Evolutionary conservation across 2,329 filamentous ascomycete species (phyloP), one percentile per base, ranked within the genome.

Genomic region (Plectosphaerella cucumerina): DNA sequence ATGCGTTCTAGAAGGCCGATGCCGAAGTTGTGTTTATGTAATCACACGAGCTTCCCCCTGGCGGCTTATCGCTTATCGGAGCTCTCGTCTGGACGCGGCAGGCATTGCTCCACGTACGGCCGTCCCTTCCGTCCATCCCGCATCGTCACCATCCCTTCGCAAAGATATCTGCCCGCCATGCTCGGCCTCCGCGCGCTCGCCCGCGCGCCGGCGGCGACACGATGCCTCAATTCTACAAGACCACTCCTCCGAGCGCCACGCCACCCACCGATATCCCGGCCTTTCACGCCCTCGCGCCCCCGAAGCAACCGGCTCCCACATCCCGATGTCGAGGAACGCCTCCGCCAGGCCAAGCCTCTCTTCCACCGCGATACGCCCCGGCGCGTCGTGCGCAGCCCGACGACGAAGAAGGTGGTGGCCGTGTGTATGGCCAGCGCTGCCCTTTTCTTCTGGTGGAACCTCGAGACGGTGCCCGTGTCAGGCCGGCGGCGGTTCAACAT

Each of bases 401-500:
- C 60, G 48, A 72, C 72, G 43, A 66, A 69, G 50, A 59, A 70
- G 23, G 65, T 80, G 14, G 62, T 75, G 15, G 56, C 70, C 1
- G 53, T 71, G 14, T 70, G 72, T 23, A 64, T 72, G 15, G 60
- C 66, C n/a, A 72, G 68, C 42, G 80, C 77, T 4, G 60, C 74
- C 2, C 62, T 63, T 9, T 84, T 90, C 63, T 91, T 90, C 71
- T 72, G 84, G 50, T 75, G 71, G 62, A 86, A 91, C 63, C 71
- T 89, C 41, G 85, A 93, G 65, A 80, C 78, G 31, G 87, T 92
- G 14, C 87, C 88, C 2, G 78, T 90, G 6, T 87, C 84, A 5
- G 85, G 86, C 0, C 80, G 89, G 9, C 75, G 75, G 59, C 79
- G 89, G 34, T 93, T 93, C 77, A 92, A 91, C 65, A 81, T 83